phyloP scores from a whole-genome alignment of 2,329 filamentous ascomycete genomes.

The Pyrenophora tritici-repentis region DNA sequence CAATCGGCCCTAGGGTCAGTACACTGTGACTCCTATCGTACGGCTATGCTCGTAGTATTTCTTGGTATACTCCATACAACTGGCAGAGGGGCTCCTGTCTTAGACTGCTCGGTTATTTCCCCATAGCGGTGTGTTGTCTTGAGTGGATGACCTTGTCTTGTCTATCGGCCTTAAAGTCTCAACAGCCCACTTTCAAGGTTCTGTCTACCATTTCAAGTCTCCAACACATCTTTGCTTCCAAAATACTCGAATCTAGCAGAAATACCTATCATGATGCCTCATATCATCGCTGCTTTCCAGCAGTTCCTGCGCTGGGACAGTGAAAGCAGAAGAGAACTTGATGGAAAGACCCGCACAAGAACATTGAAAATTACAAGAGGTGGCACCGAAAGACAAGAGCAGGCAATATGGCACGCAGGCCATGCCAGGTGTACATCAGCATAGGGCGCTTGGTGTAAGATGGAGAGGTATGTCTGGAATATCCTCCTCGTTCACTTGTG shows the following conservation, averaged over 20 bases:
- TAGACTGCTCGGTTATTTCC: neutral
- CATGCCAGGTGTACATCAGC: slow-evolving; percentile 1
- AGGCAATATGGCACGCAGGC: neutral
- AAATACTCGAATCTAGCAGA: neutral
- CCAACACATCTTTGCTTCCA: neutral
- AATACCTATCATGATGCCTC: slow-evolving; percentile 12
- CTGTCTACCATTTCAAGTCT: neutral
- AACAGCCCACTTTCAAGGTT: neutral
- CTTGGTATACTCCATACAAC: neutral
- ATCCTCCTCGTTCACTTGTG: slow-evolving; percentile 1
- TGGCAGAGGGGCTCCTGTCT: neutral
- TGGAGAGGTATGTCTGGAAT: neutral
- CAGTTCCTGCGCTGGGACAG: slow-evolving; percentile 13
- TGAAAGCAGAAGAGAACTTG: slow-evolving; percentile 12
- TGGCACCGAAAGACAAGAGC: slow-evolving; percentile 1
- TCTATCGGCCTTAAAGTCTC: neutral
- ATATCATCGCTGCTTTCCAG: slow-evolving; percentile 12
- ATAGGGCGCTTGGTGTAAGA: neutral
- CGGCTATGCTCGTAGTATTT: neutral
- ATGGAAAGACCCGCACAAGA: slow-evolving; percentile 10
- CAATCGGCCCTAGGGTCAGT: neutral
- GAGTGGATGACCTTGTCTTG: neutral
- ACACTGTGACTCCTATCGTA: slow-evolving; percentile 10
- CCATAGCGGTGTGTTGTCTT: slow-evolving; percentile 1
- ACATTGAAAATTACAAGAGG: slow-evolving; percentile 8